These are phyloP conservation scores for Yamadazyma dushanensis DNA, from an alignment of 1,139 yeast species.

Conservation along the genomic window DNA sequence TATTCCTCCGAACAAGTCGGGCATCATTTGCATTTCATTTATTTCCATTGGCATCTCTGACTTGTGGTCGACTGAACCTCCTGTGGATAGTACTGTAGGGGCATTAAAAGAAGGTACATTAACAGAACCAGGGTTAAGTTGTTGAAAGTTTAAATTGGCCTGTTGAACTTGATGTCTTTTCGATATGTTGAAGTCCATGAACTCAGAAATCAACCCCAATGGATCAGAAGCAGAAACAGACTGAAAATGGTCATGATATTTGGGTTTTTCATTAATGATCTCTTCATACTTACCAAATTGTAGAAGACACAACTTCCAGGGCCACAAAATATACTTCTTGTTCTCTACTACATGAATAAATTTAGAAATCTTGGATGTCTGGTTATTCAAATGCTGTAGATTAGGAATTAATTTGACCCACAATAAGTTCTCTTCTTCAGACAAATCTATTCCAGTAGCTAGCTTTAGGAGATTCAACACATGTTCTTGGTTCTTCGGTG, in stretches of 20 bases:
- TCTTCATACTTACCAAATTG: slow-evolving; percentile 44
- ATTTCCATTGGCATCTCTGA: slow-evolving; percentile 20
- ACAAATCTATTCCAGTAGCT: slow-evolving; percentile 52
- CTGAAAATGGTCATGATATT: slow-evolving; percentile 1
- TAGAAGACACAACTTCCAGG: slow-evolving; percentile 60
- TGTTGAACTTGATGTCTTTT: slow-evolving; percentile 19
- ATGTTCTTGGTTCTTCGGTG: slow-evolving; percentile 53
- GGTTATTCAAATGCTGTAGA: slow-evolving; percentile 64
- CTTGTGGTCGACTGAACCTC: slow-evolving; percentile 26
- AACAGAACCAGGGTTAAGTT: slow-evolving; percentile 8
- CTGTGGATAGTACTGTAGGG: slow-evolving; percentile 29
- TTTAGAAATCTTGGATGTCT: slow-evolving; percentile 62
- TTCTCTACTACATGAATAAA: slow-evolving; percentile 54
- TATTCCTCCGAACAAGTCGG: slow-evolving; percentile 24
- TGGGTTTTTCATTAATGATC: slow-evolving; percentile 8
- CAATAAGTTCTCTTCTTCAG: slow-evolving; percentile 16
- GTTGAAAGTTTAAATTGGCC: slow-evolving; percentile 5
- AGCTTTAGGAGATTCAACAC: slow-evolving; percentile 49
- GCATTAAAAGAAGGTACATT: slow-evolving; percentile 22
- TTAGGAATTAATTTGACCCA: slow-evolving; percentile 75
- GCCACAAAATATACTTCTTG: slow-evolving; percentile 68
- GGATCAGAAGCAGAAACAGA: slow-evolving; percentile 25
- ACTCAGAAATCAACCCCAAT: slow-evolving; percentile 33
- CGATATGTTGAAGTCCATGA: slow-evolving; percentile 35
- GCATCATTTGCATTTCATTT: slow-evolving; percentile 19